Evolutionary conservation across 371 early-diverging fungal species (phyloP).

Genomic region (Actinomortierella ambigua): DNA sequence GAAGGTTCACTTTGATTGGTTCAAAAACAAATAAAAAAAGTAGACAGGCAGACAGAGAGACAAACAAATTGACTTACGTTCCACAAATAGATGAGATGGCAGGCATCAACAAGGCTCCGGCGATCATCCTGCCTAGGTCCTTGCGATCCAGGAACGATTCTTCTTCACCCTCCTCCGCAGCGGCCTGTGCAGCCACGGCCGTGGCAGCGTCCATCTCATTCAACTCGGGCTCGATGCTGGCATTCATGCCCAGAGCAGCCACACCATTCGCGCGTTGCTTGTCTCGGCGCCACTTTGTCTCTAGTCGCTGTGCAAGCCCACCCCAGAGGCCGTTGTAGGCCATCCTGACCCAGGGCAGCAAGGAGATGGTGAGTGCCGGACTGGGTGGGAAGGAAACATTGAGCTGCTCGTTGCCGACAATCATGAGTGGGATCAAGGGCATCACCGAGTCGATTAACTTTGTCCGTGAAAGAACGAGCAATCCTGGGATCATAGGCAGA

Average conservation of each 20-base stretch:
- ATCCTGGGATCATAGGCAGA: constrained; percentile 65
- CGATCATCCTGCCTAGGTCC: constrained; percentile 54
- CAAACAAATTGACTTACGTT: constrained; percentile 47
- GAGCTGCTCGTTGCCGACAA: constrained; percentile 51
- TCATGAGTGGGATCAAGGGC: constrained; percentile 56
- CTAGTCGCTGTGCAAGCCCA: constrained; percentile 43
- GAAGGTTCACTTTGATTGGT: neutral
- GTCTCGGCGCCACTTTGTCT: constrained; percentile 36
- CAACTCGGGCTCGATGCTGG: constrained; percentile 21
- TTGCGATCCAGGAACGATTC: constrained; percentile 44
- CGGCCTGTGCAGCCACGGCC: constrained; percentile 25
- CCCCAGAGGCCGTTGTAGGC: constrained; percentile 56
- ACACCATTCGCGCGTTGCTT: constrained; percentile 29
- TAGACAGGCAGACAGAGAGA: neutral
- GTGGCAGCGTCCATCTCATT: constrained; percentile 25
- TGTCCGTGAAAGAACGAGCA: constrained; percentile 64
- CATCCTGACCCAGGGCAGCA: constrained; percentile 67
- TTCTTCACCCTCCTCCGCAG: constrained; percentile 23
- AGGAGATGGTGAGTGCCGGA: constrained; percentile 55
- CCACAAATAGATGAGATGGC: constrained; percentile 51
- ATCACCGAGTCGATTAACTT: constrained; percentile 52
- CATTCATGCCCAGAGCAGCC: constrained; percentile 38
- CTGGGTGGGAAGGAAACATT: constrained; percentile 58
- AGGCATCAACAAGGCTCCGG: constrained; percentile 61
- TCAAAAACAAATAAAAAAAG: neutral